Evolutionary conservation across 75 land plant genomes (phyloP), one percentile per base, ranked within the genome.

Genomic region (Selaginella moellendorffii): DNA sequence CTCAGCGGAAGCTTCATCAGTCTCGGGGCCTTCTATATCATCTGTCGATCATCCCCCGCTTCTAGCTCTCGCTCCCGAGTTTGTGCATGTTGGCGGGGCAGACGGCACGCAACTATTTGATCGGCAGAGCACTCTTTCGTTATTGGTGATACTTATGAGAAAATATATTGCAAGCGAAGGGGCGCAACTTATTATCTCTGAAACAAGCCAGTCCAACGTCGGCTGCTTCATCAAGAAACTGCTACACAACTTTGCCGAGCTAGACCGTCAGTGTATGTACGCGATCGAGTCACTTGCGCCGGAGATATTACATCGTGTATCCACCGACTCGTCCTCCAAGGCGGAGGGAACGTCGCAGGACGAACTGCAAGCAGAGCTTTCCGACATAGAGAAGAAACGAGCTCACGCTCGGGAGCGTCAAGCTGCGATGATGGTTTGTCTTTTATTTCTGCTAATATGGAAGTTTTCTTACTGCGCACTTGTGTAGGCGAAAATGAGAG

Each of bases 401-500:
- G 79, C 80, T 59, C 79, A 83, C 64, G 80, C 89, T 53, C 73
- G 90, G 20, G 81, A 88, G 68, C 85, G 96, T 14, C 96, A 93
- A 69, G 96, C 96, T 78, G 96, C 96, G 1, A 77, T 89, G 9
- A 52, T 93, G 90, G 97, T 92, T 60, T 73, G 82, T 17, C 30
- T 2, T 62, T 23, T 22, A 14, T 62, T 2, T 62, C 9, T 28
- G 5, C 46, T 36, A 36, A 36, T 36, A 36, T 36, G 14, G 5
- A 36, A 5, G 46, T 36, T 5, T 36, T 5, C 14, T 5, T 36
- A 14, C 14, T 36, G 5, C 68, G 54, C 72, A 8, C 85, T 71
- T 67, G 29, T 77, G 8, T 61, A 92, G 97, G 90, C 66, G 60
- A 85, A 86, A 76, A 93, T 93, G 98, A 89, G 66, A 76, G 87